These are phyloP conservation scores for Umbelopsis sp. DNA, from an alignment of 371 early-diverging fungal species.

Conservation along the genomic window DNA sequence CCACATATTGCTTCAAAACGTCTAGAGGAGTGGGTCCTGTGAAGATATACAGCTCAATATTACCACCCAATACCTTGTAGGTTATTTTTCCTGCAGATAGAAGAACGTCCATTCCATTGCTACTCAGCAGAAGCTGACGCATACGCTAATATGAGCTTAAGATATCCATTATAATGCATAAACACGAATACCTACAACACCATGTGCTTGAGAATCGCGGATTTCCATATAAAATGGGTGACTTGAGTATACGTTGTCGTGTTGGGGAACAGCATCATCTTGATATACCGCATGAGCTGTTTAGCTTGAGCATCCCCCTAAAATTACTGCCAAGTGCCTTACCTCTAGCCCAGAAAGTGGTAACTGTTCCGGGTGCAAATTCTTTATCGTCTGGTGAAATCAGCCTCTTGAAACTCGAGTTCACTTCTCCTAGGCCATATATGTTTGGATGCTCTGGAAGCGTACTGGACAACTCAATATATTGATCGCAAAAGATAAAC, in stretches of 20 bases:
- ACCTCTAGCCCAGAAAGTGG: slow-evolving; percentile 47
- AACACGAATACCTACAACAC: slow-evolving; percentile 30
- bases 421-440: slow-evolving; percentile 63
- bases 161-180: not conserved
- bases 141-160: too few species aligned
- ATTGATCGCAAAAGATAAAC: slow-evolving; percentile 56
- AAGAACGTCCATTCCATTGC: slow-evolving; percentile 69
- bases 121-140: slow-evolving; percentile 51
- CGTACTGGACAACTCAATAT: slow-evolving; percentile 50
- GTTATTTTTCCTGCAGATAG: slow-evolving; percentile 43
- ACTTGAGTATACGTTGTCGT: slow-evolving; percentile 61
- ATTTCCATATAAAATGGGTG: slow-evolving; percentile 71
- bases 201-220: slow-evolving; percentile 52
- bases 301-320: not conserved
- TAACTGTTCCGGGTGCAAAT: not conserved
- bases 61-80: slow-evolving; percentile 60
- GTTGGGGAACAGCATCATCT: slow-evolving; percentile 46
- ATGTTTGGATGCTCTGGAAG: slow-evolving; percentile 53
- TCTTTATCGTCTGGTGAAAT: slow-evolving; percentile 20
- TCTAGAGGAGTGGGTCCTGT: slow-evolving; percentile 43
- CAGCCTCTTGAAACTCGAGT: slow-evolving; percentile 40
- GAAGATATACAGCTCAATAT: slow-evolving; percentile 57
- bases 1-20: slow-evolving; percentile 29
- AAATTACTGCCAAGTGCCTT: not conserved
- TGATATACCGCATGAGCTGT: not conserved